phyloP scores from a whole-genome alignment of 1,284 basidiomycete genomes.

The Rhodotorula sp. region DNA sequence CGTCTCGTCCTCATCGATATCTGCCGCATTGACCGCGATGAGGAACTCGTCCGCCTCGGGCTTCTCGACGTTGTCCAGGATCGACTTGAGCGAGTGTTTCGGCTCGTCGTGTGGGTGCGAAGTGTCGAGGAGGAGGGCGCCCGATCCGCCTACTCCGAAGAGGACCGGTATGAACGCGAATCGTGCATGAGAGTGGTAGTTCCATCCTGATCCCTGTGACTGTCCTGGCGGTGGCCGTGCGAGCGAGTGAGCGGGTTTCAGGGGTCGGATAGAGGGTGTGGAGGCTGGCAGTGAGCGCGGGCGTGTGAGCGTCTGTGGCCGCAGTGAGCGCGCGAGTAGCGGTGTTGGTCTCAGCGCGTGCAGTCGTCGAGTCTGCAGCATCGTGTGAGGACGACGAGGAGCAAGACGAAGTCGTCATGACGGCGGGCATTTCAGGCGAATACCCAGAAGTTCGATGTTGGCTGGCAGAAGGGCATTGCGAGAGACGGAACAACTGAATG shows the following conservation, averaged over 20 bases:
- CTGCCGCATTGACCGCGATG: conserved; percentile 8
- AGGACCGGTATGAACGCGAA: conserved; percentile 20
- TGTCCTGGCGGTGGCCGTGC: background rate
- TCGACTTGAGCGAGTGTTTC: conserved; percentile 29
- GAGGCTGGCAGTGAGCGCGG: background rate
- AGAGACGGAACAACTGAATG: too few species aligned
- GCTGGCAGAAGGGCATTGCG: too few species aligned
- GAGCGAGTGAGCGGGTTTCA: background rate
- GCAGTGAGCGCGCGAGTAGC: background rate
- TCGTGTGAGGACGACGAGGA: background rate
- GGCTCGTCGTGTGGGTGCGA: background rate
- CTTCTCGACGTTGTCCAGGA: conserved; percentile 31
- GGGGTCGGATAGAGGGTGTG: background rate
- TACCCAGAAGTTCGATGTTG: too few species aligned
- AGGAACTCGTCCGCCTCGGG: conserved; percentile 38
- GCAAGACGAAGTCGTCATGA: background rate
- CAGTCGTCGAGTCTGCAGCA: conserved; percentile 9
- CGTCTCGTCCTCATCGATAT: background rate
- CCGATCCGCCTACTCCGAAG: conserved; percentile 16
- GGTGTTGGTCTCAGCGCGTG: background rate
- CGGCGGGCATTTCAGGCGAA: too few species aligned
- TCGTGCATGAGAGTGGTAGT: conserved; percentile 3
- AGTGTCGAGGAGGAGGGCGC: conserved; percentile 22
- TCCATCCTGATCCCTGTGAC: background rate
- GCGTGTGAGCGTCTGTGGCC: background rate